Percentiles rank a stretch among this genome's conserved stretches.
Conservation (phyloP, 257 asterid genomes). For the Fraxinus pennsylvanica region DNA sequence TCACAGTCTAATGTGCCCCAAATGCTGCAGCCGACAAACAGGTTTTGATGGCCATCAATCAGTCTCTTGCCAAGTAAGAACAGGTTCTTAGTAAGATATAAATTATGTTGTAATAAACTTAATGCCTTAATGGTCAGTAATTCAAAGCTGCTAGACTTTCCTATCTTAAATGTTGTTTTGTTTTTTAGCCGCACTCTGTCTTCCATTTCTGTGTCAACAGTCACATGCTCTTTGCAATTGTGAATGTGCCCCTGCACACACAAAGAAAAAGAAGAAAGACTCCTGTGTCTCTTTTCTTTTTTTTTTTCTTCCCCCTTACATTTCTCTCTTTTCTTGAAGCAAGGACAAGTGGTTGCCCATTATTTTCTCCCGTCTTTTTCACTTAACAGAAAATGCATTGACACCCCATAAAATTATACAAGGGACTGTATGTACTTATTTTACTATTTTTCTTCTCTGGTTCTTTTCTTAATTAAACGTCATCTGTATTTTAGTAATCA, state of each 20-base stretch:
- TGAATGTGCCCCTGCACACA: neutral
- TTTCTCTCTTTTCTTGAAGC: neutral
- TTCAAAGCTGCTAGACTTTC: conserved; percentile 3
- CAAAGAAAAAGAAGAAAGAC: neutral
- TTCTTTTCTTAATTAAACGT: neutral
- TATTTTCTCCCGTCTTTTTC: neutral
- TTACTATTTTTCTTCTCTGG: neutral
- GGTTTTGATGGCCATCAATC: conserved; percentile 53
- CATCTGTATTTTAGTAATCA: neutral
- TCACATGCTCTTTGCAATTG: neutral
- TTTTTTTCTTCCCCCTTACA: neutral
- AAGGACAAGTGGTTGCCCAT: neutral
- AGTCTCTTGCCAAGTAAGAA: conserved; percentile 14
- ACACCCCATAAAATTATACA: neutral
- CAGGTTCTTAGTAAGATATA: conserved; percentile 8
- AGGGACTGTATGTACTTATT: neutral
- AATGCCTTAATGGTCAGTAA: conserved; percentile 3
- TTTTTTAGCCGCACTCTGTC: neutral
- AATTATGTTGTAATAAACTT: neutral
- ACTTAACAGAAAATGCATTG: neutral
- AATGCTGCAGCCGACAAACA: conserved; percentile 65
- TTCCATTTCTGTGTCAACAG: neutral
- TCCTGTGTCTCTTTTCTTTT: neutral
- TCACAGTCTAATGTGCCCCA: conserved; percentile 65
- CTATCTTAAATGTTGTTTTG: neutral